Conservation (phyloP, 1,139 yeast genomes). For the Taiozyma sp. region DNA sequence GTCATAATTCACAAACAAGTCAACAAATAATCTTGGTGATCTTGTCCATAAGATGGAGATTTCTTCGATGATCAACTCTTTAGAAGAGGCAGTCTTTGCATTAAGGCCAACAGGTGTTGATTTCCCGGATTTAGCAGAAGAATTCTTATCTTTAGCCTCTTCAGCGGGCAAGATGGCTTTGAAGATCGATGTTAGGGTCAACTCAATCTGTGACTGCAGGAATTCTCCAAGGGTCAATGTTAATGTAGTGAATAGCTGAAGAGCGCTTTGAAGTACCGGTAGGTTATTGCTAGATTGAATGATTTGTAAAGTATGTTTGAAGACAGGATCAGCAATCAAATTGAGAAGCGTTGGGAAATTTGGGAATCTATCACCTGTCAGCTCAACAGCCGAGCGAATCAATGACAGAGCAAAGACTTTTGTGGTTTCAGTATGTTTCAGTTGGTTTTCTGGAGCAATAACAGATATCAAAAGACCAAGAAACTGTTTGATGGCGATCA, state of each 20-base stretch:
- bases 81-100: slow-evolving; percentile 41
- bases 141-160: slow-evolving; percentile 13
- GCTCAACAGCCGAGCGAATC: slow-evolving; percentile 75
- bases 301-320: slow-evolving; percentile 76
- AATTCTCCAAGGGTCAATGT: slow-evolving; percentile 52
- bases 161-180: slow-evolving; percentile 43
- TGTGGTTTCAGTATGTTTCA: slow-evolving; percentile 83
- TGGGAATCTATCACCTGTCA: slow-evolving; percentile 65
- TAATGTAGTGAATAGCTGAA: slow-evolving; percentile 69
- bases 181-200: slow-evolving; percentile 55
- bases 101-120: slow-evolving; percentile 20
- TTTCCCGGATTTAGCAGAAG: slow-evolving; percentile 18
- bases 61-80: slow-evolving; percentile 82
- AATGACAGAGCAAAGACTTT: slow-evolving; percentile 77
- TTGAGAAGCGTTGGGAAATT: slow-evolving; percentile 61
- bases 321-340: slow-evolving; percentile 70
- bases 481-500: slow-evolving; percentile 33
- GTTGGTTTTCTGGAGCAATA: slow-evolving; percentile 75
- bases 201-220: slow-evolving; percentile 62
- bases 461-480: slow-evolving; percentile 76
- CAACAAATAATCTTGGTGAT: slow-evolving; percentile 72
- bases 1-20: slow-evolving; percentile 77
- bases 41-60: slow-evolving; percentile 81
- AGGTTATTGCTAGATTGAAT: slow-evolving; percentile 66
- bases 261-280: slow-evolving; percentile 64